Evolutionary conservation across 805 yeast genomes (phyloP).

Genomic region (Phaffomyces opuntiae): DNA sequence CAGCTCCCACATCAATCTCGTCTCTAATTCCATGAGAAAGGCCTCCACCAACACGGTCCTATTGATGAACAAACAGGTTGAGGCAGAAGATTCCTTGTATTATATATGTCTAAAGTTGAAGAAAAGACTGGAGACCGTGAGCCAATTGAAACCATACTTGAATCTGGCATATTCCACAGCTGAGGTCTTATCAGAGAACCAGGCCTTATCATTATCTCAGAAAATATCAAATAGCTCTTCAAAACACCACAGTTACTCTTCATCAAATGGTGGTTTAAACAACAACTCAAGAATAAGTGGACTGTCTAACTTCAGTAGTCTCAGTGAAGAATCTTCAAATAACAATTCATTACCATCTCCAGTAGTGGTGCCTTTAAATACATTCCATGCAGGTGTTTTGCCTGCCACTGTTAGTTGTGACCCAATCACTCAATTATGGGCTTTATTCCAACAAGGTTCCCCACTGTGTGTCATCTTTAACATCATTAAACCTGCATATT

Average conservation of each 20-base stretch:
- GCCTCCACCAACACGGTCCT: slow-evolving; percentile 23
- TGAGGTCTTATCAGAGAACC: slow-evolving; percentile 66
- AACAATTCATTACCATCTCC: slow-evolving; percentile 18
- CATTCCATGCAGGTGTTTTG: slow-evolving; percentile 69
- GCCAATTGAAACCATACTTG: slow-evolving; percentile 64
- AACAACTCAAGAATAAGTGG: slow-evolving; percentile 28
- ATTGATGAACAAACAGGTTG: slow-evolving; percentile 58
- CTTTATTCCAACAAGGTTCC: slow-evolving; percentile 84
- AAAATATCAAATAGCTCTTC: slow-evolving; percentile 16
- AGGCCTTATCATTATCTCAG: slow-evolving; percentile 45
- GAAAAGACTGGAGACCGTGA: slow-evolving; percentile 47
- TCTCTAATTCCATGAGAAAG: slow-evolving; percentile 4
- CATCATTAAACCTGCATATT: slow-evolving; percentile 50
- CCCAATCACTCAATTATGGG: slow-evolving; percentile 88
- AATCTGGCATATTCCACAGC: slow-evolving; percentile 58
- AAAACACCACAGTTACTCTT: slow-evolving; percentile 13
- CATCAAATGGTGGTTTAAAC: slow-evolving; percentile 7
- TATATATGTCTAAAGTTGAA: slow-evolving; percentile 56
- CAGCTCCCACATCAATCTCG: slow-evolving; percentile 8
- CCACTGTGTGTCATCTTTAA: slow-evolving; percentile 86
- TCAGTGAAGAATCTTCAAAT: slow-evolving; percentile 26
- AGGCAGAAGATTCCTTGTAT: slow-evolving; percentile 60
- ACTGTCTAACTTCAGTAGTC: slow-evolving; percentile 26
- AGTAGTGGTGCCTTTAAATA: slow-evolving; percentile 28
- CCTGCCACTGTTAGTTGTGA: slow-evolving; percentile 75